Evolutionary conservation across 129 eudicot genomes (phyloP), one percentile per base, ranked within the genome.

Genomic region (Helianthus tuberosus): DNA sequence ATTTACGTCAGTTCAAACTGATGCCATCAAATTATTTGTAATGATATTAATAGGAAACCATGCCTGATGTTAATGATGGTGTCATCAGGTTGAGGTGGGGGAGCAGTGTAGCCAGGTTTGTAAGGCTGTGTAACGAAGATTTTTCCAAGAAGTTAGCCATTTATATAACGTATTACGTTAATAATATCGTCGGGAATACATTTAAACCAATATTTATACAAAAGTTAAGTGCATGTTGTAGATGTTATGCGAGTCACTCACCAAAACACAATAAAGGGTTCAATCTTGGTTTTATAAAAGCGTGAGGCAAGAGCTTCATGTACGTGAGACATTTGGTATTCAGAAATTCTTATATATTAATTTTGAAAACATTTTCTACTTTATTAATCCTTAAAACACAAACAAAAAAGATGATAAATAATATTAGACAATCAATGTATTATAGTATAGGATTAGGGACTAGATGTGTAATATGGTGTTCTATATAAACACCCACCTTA

Each of bases 41-140:
- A 12, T 13, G 41, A 60, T 60, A 39, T 27, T 29, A 16, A 32
- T 32, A 29, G 61, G 39, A 8, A 51, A 74, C 79, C 85, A 72
- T 81, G 76, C 96, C 89, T 87, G 87, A 90, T 90, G 74, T 90
- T 89, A 54, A 90, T 87, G 51, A 85, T 54, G 73, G 89, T 69
- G 27, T 91, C 97, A 36, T 85, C 86, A 7, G 82, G 48, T 43
- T 38, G 80, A 77, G 80, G 78, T 38, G 79, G 83, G 67, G 88
- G 91, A 72, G 90, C 93, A 63, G 93, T 87, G 77, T 89, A 89
- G 66, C 92, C 92, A 75, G 87, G 81, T 65, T 87, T 84, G 75
- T 87, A 89, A 36, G 86, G 78, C 96, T 89, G 85, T 64, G 49
- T 47, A 59, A 68, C 17, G 3, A 58, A 68, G 5, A 15, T 8